Evolutionary conservation across 2,329 filamentous ascomycete genomes (phyloP).

Genomic region (Immersiporthe knoxdaviesiana): DNA sequence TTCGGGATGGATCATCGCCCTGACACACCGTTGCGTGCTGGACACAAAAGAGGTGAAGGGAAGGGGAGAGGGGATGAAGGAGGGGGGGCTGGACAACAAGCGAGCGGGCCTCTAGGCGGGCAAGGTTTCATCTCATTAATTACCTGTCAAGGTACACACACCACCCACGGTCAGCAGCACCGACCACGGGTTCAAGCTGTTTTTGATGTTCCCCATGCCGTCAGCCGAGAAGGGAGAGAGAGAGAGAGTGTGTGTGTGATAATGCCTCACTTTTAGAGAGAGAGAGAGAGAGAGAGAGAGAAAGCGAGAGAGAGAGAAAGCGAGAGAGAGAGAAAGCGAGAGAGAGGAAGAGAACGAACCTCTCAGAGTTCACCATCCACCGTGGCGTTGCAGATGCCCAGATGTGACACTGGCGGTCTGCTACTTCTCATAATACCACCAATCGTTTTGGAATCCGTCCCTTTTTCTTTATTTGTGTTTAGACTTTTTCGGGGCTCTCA

Average conservation of each 20-base stretch:
- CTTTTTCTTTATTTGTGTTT: neutral
- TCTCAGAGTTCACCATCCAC: neutral
- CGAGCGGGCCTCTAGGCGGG: neutral
- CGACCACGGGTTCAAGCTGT: neutral
- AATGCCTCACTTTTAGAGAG: no score
- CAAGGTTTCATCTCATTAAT: conserved; percentile 9
- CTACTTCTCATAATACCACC: neutral
- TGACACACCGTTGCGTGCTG: conserved; percentile 8
- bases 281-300: no score
- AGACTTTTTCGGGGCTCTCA: neutral
- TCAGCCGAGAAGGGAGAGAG: neutral
- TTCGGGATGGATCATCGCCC: conserved; percentile 8
- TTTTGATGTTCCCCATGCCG: neutral
- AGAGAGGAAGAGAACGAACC: no score
- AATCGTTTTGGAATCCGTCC: neutral
- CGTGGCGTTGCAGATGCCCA: neutral
- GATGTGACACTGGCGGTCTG: neutral
- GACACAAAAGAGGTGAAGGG: neutral
- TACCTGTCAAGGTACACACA: neutral
- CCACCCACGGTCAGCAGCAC: neutral
- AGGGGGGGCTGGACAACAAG: neutral
- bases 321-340: no score
- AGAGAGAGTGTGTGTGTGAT: no score
- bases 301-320: no score
- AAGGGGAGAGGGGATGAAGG: no score